Evolutionary conservation across 1,139 yeast species (phyloP), one percentile per base, ranked within the genome.

Genomic region (Lodderomyces pseudojiufengensis): DNA sequence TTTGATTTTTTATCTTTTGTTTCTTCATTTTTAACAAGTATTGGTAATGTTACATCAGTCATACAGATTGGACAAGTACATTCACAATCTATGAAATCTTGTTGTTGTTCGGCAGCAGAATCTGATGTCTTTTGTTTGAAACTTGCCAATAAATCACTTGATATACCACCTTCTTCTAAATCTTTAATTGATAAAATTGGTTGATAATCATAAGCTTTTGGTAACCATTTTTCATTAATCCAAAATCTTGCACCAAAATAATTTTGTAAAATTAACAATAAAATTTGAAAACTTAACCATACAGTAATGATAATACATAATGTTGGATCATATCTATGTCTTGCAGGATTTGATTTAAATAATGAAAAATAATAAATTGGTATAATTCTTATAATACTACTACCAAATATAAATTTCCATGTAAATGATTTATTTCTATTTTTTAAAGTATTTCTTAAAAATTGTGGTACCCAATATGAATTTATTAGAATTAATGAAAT

Each of bases 381-480:
- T 0, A 73, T 31, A 4, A 82, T 49, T 42, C 97, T 66, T 9
- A 84, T 58, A 1, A 76, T 29, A 0, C 88, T 76, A 0, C 84
- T 77, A 0, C 88, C 85, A 11, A 81, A 23, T 13, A 88, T 71
- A 50, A 84, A 92, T 40, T 74, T 73, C 86, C 88, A 82, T 29
- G 67, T 60, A 47, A 84, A 79, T 4, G 88, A 76, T 27, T 67
- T 64, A 37, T 82, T 64, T n/a, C 85, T 69, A 18, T 92, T 92
- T 39, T 86, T 72, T 14, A 84, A 59, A 4, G 84, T 80, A 52
- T 87, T 86, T 48, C 96, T 70, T 43, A 80, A 76, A 34, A 87
- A 82, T 55, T 90, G 98, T 0, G 97, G 97, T n/a, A 84, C 48
- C 97, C 97, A 90, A 47, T 76, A 79, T 1, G 95, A 84, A 54